Evolutionary conservation across 768 basidiomycete species (phyloP).

Genomic region (Phylloporus sp.): DNA sequence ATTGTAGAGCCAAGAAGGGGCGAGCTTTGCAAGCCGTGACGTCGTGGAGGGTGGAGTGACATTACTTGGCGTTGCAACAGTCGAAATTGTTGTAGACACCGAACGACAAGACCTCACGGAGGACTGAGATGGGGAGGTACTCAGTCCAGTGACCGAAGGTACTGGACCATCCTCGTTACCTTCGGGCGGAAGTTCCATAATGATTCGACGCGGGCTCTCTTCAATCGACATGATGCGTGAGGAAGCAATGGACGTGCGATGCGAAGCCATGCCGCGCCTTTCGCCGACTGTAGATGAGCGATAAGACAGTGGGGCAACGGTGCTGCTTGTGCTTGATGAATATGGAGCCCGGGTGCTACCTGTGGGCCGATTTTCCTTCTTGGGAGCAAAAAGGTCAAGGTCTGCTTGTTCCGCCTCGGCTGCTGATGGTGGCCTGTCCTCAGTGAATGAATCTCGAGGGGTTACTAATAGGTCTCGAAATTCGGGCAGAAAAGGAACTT

Average conservation of each 20-base stretch:
- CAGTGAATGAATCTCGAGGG: constrained; percentile 30
- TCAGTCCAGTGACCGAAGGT: constrained; percentile 36
- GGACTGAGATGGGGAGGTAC: constrained; percentile 63
- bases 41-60: constrained; percentile 26
- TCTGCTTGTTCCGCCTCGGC: constrained; percentile 72
- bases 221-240: constrained; percentile 59
- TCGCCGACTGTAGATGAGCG: constrained; percentile 32
- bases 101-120: constrained; percentile 56
- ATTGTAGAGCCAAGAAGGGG: constrained; percentile 77
- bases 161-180: constrained; percentile 28
- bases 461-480: constrained; percentile 29
- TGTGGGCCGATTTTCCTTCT: constrained; percentile 33
- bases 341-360: constrained; percentile 35
- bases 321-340: constrained; percentile 37
- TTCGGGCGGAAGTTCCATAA: constrained; percentile 49
- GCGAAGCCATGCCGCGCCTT: constrained; percentile 37
- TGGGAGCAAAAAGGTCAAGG: constrained; percentile 57
- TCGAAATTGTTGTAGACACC: constrained; percentile 35
- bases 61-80: constrained; percentile 14
- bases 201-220: constrained; percentile 56
- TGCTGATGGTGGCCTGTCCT: constrained; percentile 38
- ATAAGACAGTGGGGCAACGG: constrained; percentile 33
- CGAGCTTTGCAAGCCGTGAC: constrained; percentile 50
- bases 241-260: constrained; percentile 47
- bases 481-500: constrained; percentile 71